Evolutionary conservation across 2,329 filamentous ascomycete genomes (phyloP), one percentile per base, ranked within the genome.

Genomic region (Cordyceps militaris): DNA sequence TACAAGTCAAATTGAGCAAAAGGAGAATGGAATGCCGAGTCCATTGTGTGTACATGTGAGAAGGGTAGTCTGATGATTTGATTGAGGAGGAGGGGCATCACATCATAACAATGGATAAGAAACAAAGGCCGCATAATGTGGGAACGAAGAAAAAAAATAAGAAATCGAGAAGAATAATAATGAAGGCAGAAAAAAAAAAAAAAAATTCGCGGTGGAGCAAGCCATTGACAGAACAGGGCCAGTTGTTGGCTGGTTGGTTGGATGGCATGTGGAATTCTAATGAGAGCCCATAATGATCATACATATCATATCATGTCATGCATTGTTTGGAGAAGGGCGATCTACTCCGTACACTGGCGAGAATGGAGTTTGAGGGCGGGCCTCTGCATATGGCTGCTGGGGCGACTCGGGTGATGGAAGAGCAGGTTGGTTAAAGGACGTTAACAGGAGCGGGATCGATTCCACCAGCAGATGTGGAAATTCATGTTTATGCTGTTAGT

Each of bases 341-440:
- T 56, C 53, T 42, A 19, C 53, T 23, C 34, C 7, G 44, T 42
- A 19, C 53, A 30, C 34, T 10, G 44, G 44, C 32, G 53, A 56
- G n/a, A 32, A 56, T 42, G 28, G 19, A 42, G 44, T 42, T 56
- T 62, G 61, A 57, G 52, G 21, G 60, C 32, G 58, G 55, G 55
- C 66, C 60, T 61, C 44, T 64, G 61, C 64, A 60, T 32, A 32
- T 59, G 63, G 66, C 66, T 67, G 66, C 66, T 65, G 67, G 67
- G 66, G 66, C 64, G 66, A 68, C 66, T 67, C 42, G 57, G 56
- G 26, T 9, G 8, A 36, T 11, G 42, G 24, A 30, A 21, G 19
- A 21, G 13, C 21, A 44, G 21, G 21, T 23, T 21, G 32, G 34
- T 26, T 9, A 34, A n/a, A n/a, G n/a, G n/a, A n/a, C n/a, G n/a